Evolutionary conservation across 805 yeast genomes (phyloP), one percentile per base, ranked within the genome.

Genomic region (Ogataea naganishii): DNA sequence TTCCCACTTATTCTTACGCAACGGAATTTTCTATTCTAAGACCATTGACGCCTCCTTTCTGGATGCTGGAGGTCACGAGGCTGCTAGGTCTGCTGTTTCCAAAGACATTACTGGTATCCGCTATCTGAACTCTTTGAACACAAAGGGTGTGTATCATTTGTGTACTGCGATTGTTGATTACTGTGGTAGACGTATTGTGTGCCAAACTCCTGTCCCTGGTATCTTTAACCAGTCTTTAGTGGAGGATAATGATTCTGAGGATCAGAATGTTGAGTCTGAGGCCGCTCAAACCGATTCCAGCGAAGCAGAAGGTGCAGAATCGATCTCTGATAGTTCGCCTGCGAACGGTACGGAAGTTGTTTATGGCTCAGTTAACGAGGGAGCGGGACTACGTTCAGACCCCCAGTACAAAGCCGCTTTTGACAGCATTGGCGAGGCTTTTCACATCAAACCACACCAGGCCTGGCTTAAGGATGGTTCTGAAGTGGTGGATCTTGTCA

Each of bases 161-260:
- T 72, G 83, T 44, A 82, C 96, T 4, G 69, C 88, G n/a, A 68
- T 86, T 35, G 83, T 89, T 33, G 97, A 89, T 55, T 89, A 73
- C 58, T 75, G 82, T 48, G 98, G 97, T 37, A 79, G 75, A 46
- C 72, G 97, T 53, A 64, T 89, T 21, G 69, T 89, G 22, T 84
- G 94, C 53, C 97, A 89, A 61, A 83, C 95, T 10, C 95, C 96
- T 9, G 94, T 89, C 25, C 98, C 98, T 11, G 97, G 97, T 36
- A 73, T 81, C 33, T 78, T 81, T 53, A 62, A 71, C 32, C 66
- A 69, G 33, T 51, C 61, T 14, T 53, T 49, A 23, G 47, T 47
- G 18, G 51, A 49, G 26, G 60, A 56, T 23, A n/a, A n/a, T n/a
- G n/a, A n/a, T n/a, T n/a, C n/a, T n/a, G n/a, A n/a, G n/a, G n/a